Percentiles rank a stretch among this genome's conserved stretches.
These are phyloP conservation scores for Lentinus polychrous DNA, from an alignment of 1,284 basidiomycete genomes.

Conservation along the genomic window DNA sequence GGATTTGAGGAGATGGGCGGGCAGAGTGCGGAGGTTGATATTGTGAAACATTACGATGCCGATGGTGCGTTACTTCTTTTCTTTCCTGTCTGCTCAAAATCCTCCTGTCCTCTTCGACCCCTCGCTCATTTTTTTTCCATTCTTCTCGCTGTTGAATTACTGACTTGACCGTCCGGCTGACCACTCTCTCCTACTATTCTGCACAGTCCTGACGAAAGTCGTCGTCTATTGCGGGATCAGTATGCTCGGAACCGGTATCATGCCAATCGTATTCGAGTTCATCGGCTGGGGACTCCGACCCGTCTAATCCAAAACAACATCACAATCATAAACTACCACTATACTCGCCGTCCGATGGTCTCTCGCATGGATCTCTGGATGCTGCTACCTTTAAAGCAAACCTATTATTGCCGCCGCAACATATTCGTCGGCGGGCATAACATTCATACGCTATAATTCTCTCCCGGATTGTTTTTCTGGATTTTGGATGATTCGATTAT, in stretches of 20 bases:
- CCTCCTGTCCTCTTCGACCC: neutral
- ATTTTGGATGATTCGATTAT: too few relatives aligned
- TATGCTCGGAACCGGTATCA: constrained; percentile 50
- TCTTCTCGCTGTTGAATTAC: too few relatives aligned
- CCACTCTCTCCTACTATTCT: neutral
- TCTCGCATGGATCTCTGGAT: too few relatives aligned
- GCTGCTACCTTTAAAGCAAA: too few relatives aligned
- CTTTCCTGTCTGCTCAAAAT: constrained; percentile 1
- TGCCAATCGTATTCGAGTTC: constrained; percentile 65
- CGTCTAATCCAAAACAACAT: neutral
- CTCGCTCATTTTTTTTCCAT: too few relatives aligned
- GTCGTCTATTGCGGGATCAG: constrained; percentile 88
- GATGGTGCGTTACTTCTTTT: constrained; percentile 51
- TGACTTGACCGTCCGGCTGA: too few relatives aligned
- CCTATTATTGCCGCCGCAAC: too few relatives aligned
- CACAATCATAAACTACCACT: too few relatives aligned
- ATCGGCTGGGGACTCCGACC: constrained; percentile 56
- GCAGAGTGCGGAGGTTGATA: constrained; percentile 20
- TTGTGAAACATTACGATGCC: constrained; percentile 75
- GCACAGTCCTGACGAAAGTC: constrained; percentile 85
- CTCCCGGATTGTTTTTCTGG: too few relatives aligned
- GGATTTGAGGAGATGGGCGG: constrained; percentile 20
- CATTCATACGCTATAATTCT: too few relatives aligned
- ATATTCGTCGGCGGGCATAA: too few relatives aligned
- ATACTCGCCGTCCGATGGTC: too few relatives aligned